A percentile compares a stretch with the other conserved stretches of the same genome.
phyloP scores from a whole-genome alignment of 768 basidiomycete genomes.

The Lentinula sp. region DNA sequence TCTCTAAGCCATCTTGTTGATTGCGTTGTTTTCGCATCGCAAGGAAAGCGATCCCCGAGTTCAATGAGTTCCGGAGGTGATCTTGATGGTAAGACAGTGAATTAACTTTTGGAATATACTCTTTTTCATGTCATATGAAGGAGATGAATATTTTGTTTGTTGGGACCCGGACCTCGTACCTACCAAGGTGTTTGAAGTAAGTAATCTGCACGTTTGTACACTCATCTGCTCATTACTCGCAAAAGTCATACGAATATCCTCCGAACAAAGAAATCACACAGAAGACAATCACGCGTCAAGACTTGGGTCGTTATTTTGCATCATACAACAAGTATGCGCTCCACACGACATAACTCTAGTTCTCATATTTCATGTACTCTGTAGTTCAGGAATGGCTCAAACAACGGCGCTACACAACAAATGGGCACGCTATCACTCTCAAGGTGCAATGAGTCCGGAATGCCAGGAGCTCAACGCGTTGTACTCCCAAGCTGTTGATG shows the following conservation, averaged over 20 bases:
- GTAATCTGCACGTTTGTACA: background rate
- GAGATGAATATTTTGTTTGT: conserved; percentile 64
- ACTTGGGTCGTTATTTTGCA: conserved; percentile 63
- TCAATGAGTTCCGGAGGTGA: conserved; percentile 70
- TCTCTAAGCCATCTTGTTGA: conserved; percentile 53
- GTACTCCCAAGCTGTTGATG: conserved; percentile 67
- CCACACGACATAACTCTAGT: too few species aligned
- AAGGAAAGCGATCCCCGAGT: conserved; percentile 56
- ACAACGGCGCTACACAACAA: conserved; percentile 52
- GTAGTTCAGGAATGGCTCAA: conserved; percentile 50
- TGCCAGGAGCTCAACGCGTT: conserved; percentile 70
- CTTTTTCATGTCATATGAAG: conserved; percentile 19
- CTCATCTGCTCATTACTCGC: background rate
- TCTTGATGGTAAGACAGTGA: conserved; percentile 38
- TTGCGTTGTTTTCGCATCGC: conserved; percentile 62
- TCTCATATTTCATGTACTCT: too few species aligned
- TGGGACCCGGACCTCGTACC: conserved; percentile 66
- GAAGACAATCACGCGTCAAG: conserved; percentile 42
- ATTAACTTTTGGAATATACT: background rate
- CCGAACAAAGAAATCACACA: conserved; percentile 49
- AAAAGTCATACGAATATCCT: conserved; percentile 63
- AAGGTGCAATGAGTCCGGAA: conserved; percentile 55
- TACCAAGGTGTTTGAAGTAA: conserved; percentile 44
- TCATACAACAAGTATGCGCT: conserved; percentile 50
- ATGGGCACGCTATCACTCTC: conserved; percentile 50